These are phyloP conservation scores for Leccinum truebloodii DNA, from an alignment of 768 basidiomycete species.

Conservation along the genomic window DNA sequence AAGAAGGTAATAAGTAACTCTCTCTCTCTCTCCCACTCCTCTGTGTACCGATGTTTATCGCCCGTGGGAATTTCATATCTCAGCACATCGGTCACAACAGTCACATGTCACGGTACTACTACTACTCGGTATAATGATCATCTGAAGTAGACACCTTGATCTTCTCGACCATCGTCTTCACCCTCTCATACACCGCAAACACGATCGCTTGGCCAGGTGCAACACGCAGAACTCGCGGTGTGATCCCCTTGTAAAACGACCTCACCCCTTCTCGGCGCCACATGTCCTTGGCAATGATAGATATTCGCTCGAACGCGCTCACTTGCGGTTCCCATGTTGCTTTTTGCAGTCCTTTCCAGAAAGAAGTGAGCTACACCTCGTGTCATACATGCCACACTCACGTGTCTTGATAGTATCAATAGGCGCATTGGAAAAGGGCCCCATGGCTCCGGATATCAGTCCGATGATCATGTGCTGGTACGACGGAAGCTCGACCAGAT, in stretches of 20 bases:
- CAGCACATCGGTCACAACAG: conserved; percentile 31
- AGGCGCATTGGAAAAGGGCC: conserved; percentile 97
- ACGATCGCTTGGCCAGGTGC: conserved; percentile 98
- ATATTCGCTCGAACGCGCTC: conserved; percentile 77
- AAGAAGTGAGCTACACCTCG: conserved; percentile 1
- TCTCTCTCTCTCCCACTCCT: neutral
- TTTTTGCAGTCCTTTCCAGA: conserved; percentile 74
- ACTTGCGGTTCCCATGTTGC: conserved; percentile 71
- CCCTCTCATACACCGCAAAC: conserved; percentile 94
- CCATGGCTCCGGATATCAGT: conserved; percentile 95
- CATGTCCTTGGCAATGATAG: conserved; percentile 86
- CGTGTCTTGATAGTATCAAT: conserved; percentile 96
- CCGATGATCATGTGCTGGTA: conserved; percentile 97
- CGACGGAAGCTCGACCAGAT: conserved; percentile 76
- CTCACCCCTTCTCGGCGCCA: conserved; percentile 84
- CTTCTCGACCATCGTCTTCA: conserved; percentile 72
- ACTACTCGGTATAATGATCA: conserved; percentile 71
- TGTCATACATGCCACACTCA: conserved; percentile 35
- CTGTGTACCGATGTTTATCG: conserved; percentile 39
- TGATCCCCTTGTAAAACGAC: conserved; percentile 99
- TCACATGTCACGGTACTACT: neutral
- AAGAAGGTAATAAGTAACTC: conserved; percentile 16
- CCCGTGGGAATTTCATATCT: conserved; percentile 37
- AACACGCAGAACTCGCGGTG: conserved; percentile 92
- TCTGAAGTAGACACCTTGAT: conserved; percentile 54